Conservation (phyloP, 768 basidiomycete species). For the Ephemerocybe angulata region DNA sequence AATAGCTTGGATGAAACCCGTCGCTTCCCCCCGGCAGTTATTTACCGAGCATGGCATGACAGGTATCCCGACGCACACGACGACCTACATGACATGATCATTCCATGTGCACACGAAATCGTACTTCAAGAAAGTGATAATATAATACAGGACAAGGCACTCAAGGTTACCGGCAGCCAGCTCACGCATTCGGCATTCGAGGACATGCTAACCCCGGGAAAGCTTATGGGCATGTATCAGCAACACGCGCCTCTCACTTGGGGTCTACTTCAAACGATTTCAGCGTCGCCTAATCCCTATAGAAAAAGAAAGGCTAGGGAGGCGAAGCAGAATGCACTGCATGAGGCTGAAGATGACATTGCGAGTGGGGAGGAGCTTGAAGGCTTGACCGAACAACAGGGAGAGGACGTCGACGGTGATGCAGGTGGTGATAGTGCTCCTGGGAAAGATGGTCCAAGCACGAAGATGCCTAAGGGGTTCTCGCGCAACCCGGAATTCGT, state of each 20-base stretch:
- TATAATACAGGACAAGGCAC: background rate
- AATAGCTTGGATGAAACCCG: background rate
- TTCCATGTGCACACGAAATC: background rate
- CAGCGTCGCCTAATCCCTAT: constrained; percentile 1
- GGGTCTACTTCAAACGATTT: background rate
- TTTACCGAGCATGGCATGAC: background rate
- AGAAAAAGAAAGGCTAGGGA: background rate
- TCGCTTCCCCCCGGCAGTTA: background rate
- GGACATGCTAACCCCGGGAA: background rate
- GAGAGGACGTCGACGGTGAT: constrained; percentile 16
- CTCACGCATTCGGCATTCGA: background rate
- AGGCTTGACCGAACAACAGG: background rate
- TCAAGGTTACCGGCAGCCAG: background rate
- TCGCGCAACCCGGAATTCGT: constrained; percentile 21
- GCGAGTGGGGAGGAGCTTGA: background rate
- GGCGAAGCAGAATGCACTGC: background rate
- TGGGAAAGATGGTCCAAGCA: constrained; percentile 2
- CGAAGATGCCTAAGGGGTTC: constrained; percentile 17
- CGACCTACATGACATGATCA: constrained; percentile 1
- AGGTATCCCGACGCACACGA: background rate
- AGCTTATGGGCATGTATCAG: background rate
- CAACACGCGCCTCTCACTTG: background rate
- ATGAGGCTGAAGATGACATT: background rate
- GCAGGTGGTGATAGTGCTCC: constrained; percentile 9
- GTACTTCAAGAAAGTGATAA: background rate